Conservation (phyloP, 805 yeast species). For the Candida sithepensis region DNA sequence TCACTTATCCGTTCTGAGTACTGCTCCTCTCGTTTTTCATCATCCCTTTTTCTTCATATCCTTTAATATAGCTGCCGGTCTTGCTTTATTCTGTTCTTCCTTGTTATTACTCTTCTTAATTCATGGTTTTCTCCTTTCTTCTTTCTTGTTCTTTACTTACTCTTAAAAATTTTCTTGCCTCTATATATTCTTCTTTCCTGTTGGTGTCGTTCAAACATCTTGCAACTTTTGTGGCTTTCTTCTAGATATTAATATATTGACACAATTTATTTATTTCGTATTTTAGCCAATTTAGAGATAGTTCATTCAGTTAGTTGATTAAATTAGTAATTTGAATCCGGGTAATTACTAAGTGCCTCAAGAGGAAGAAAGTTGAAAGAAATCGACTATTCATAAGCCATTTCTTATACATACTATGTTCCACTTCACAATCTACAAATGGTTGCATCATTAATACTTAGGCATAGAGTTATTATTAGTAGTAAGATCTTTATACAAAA, state of each 20-base stretch:
- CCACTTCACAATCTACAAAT: no score
- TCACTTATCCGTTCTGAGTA: slow-evolving; percentile 39
- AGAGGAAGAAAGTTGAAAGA: no score
- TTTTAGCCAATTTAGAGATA: no score
- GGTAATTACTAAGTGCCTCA: no score
- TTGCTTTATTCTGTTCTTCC: not conserved
- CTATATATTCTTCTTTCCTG: not conserved
- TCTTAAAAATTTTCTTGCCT: not conserved
- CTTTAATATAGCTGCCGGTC: not conserved
- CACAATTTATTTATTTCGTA: no score
- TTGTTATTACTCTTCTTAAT: not conserved
- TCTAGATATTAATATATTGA: no score
- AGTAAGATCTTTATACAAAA: not conserved
- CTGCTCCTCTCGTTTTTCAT: not conserved
- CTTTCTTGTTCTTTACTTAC: not conserved
- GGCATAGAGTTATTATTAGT: not conserved
- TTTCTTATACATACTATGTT: no score
- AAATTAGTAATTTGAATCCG: no score
- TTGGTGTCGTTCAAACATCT: not conserved
- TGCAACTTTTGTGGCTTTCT: no score
- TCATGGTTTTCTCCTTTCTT: not conserved
- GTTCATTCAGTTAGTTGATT: no score
- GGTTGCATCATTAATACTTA: no score
- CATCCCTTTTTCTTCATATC: not conserved
- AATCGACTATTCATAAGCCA: no score